phyloP scores from a whole-genome alignment of 2,329 filamentous ascomycete species.

The Mycosphaerella sp. region DNA sequence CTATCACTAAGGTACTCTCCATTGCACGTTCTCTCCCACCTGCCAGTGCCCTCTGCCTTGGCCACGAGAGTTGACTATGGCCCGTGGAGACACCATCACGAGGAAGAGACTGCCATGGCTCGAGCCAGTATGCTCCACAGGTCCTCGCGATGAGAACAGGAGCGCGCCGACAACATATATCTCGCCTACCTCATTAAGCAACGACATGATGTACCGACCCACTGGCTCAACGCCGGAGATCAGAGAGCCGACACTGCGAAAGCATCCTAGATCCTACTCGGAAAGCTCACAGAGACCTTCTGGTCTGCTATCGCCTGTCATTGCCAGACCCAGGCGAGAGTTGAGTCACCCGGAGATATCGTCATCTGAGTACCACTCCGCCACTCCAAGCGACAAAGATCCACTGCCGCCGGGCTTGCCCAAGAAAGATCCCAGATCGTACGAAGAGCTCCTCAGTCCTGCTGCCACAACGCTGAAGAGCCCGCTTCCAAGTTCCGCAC shows the following conservation, averaged over 20 bases:
- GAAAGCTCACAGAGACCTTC: conserved; percentile 11
- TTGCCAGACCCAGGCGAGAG: conserved; percentile 2
- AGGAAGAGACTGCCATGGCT: conserved; percentile 27
- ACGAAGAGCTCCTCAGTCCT: conserved; percentile 20
- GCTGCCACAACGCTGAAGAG: background rate
- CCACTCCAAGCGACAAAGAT: conserved; percentile 9
- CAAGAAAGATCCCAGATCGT: conserved; percentile 22
- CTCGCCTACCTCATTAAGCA: conserved; percentile 2
- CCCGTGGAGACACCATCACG: background rate
- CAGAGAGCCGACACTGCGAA: conserved; percentile 1
- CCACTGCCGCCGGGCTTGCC: conserved; percentile 9
- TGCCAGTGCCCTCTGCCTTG: background rate
- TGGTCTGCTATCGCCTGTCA: background rate
- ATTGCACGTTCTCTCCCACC: background rate
- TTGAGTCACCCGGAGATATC: conserved; percentile 11
- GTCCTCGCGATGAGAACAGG: background rate
- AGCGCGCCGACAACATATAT: background rate
- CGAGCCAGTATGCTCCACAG: background rate
- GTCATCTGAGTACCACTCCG: conserved; percentile 29
- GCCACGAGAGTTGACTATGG: background rate
- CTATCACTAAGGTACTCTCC: background rate
- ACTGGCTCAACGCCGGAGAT: conserved; percentile 21
- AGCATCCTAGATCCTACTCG: conserved; percentile 7
- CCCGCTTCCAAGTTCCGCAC: background rate
- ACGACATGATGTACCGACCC: conserved; percentile 20